A percentile compares a stretch with the other conserved stretches of the same genome.
These are phyloP conservation scores for Durusdinium trenchii DNA, from an alignment of 73 alveolate genomes.

Conservation along the genomic window DNA sequence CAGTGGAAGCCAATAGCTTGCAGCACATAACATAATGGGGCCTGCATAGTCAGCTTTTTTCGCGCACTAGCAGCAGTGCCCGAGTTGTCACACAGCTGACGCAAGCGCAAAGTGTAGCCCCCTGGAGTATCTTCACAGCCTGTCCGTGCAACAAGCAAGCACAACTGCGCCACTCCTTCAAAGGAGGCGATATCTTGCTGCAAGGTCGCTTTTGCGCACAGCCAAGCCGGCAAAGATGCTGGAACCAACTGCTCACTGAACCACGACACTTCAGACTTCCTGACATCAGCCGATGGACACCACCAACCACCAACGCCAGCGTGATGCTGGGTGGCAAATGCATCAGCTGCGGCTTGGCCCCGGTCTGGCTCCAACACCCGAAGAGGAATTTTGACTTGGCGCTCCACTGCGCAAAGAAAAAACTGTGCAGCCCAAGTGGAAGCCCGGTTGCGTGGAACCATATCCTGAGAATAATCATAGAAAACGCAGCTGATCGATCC, in stretches of 20 bases:
- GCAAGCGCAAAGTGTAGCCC: background rate
- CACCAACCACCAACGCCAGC: constrained; percentile 28
- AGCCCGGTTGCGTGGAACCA: background rate
- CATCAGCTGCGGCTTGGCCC: constrained; percentile 74
- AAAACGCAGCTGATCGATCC: background rate
- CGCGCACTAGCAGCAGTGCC: background rate
- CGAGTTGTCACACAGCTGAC: background rate
- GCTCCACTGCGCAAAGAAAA: background rate
- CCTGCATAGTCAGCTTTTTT: background rate
- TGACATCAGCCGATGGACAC: background rate
- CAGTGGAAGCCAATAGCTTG: background rate
- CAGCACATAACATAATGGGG: background rate
- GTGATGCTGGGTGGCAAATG: background rate
- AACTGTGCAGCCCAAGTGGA: background rate
- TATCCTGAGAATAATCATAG: background rate
- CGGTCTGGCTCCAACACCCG: background rate
- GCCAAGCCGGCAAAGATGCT: background rate
- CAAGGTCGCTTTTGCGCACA: background rate
- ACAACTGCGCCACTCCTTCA: constrained; percentile 12
- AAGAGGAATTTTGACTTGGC: background rate
- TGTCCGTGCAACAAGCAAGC: constrained; percentile 28
- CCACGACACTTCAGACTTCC: constrained; percentile 3
- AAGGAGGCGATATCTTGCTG: constrained; percentile 33
- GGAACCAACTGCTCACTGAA: background rate
- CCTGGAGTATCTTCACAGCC: constrained; percentile 1